Base-by-base conservation (phyloP, 495 filamentous ascomycete species). In the Apodospora peruviana region DNA sequence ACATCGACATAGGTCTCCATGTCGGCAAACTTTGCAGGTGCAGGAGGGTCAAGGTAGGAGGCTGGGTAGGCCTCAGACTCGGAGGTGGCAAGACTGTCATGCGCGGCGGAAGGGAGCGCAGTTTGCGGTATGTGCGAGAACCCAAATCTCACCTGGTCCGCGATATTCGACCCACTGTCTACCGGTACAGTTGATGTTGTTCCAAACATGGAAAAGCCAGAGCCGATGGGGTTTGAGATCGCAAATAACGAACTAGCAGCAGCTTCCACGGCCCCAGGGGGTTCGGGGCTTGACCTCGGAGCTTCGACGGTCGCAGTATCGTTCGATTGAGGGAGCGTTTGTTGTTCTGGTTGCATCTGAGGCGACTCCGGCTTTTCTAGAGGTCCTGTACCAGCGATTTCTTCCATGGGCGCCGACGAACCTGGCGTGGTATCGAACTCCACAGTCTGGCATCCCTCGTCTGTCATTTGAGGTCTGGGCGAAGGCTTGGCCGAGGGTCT, bases 391-490 rank as follows among this genome's bases (percentile, higher is more conserved):
- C 18, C 1, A 40, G n/a, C 18, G 18, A 18, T 20, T 20, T 8
- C 14, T 17, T 40, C 37, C 12, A 25, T 23, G 22, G 16, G 38
- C 16, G 47, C 45, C 24, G 67, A 9, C 14, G 14, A 14, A 17
- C n/a, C 14, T 17, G 37, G 3, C 39, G 18, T 10, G 10, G n/a
- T 22, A 8, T 41, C 56, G 8, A 71, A 25, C 7, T 70, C 73
- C 19, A 64, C 56, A 3, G 73, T 75, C 52, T 79, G 76, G 44
- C 63, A 66, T 34, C 70, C 71, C 47, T 77, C 74, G 43, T 76
- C 70, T 21, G 52, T 48, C 75, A 71, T 76, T 7, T 52, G 46
- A 0, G 61, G 61, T 40, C 42, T 74, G 56, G 41, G n/a, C n/a
- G n/a, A n/a, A n/a, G n/a, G n/a, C n/a, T n/a, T n/a, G n/a, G n/a